Conservation (phyloP, 129 eudicot genomes). For the Tagetes erecta region DNA sequence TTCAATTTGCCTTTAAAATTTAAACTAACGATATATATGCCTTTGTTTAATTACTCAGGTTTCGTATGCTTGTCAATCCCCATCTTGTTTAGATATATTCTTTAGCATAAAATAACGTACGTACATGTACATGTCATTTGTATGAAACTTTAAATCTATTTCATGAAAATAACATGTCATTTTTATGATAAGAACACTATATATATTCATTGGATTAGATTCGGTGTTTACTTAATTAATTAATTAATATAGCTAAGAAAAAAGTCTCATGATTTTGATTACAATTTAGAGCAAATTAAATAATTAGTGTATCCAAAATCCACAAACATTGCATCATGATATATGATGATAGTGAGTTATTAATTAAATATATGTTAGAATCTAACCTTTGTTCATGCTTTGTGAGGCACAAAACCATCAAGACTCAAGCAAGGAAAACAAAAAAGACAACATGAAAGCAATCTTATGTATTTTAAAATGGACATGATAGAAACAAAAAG, state of each 20-base stretch:
- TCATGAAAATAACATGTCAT: conserved; percentile 26
- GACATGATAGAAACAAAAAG: conserved; percentile 41
- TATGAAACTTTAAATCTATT: neutral
- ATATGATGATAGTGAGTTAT: conserved; percentile 29
- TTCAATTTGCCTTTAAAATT: neutral
- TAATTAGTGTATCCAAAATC: conserved; percentile 14
- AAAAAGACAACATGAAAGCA: conserved; percentile 30
- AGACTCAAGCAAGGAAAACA: conserved; percentile 28
- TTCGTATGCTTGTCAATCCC: conserved; percentile 20
- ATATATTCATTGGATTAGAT: neutral
- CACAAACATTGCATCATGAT: conserved; percentile 33
- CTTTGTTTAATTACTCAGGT: neutral
- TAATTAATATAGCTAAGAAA: neutral
- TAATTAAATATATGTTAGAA: conserved; percentile 31
- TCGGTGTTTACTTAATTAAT: neutral
- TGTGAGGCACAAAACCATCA: conserved; percentile 38
- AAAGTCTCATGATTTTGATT: conserved; percentile 28
- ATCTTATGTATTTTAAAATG: conserved; percentile 31
- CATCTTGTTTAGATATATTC: conserved; percentile 8
- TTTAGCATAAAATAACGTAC: neutral
- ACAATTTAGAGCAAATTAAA: conserved; percentile 4
- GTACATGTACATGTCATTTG: too few species aligned
- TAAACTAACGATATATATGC: conserved; percentile 7
- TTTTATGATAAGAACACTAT: conserved; percentile 15
- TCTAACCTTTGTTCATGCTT: conserved; percentile 37